A percentile compares a stretch with the other conserved stretches of the same genome.
Conservation (phyloP, 2,329 filamentous ascomycete genomes). For the Xylariales sp. region DNA sequence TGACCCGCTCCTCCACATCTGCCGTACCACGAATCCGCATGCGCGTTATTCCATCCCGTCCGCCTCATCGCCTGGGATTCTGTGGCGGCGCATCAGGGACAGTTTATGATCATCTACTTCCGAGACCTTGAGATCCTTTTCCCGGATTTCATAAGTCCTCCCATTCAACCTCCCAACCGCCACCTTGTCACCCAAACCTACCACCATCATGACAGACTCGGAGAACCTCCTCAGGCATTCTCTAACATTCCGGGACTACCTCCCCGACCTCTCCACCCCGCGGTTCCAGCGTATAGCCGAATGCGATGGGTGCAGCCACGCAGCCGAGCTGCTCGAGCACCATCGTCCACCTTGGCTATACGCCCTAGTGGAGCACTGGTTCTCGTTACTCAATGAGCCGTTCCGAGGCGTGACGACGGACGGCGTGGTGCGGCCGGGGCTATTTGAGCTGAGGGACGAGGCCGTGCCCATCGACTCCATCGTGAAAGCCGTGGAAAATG, state of each 20-base stretch:
- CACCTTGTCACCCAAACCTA: too few species aligned
- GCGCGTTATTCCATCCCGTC: too few species aligned
- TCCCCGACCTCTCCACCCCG: conserved; percentile 56
- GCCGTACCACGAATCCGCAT: too few species aligned
- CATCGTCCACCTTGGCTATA: conserved; percentile 64
- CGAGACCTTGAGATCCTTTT: too few species aligned
- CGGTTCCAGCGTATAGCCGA: conserved; percentile 60
- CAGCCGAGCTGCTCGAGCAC: conserved; percentile 52
- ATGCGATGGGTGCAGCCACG: conserved; percentile 60
- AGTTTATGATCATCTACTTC: too few species aligned
- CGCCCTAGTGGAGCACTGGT: conserved; percentile 55
- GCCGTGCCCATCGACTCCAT: conserved; percentile 55
- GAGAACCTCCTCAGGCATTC: too few species aligned
- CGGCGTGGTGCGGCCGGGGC: conserved; percentile 48
- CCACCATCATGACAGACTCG: too few species aligned
- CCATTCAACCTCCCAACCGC: too few species aligned
- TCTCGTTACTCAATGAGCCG: conserved; percentile 56
- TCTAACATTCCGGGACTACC: conserved; percentile 47
- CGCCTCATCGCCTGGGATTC: too few species aligned
- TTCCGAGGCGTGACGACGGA: conserved; percentile 68
- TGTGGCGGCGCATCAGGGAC: too few species aligned
- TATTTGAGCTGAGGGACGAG: conserved; percentile 61
- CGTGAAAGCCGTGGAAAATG: conserved; percentile 41
- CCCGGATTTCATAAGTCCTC: too few species aligned
- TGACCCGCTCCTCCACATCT: too few species aligned